A percentile compares a stretch with the other conserved stretches of the same genome.
Conservation (phyloP, 176 grass and related monocot genomes). For the Guadua angustifolia region DNA sequence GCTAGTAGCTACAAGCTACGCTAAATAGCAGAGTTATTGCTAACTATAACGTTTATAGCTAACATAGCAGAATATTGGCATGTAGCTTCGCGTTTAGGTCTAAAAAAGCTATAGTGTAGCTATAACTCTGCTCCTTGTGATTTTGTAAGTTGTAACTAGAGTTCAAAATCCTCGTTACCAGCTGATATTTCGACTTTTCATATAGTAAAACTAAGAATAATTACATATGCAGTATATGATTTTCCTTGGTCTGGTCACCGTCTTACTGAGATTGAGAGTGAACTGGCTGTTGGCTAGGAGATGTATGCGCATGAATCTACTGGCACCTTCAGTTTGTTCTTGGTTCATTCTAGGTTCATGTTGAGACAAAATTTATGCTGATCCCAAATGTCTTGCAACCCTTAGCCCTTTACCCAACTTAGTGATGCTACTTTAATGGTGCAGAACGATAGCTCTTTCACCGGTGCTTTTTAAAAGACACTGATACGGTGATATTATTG, state of each 20-base stretch:
- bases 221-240: not conserved
- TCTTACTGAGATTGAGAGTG: not conserved
- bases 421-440: not conserved
- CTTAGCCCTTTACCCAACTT: not conserved
- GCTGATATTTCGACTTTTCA: not conserved
- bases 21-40: too few species aligned
- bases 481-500: not conserved
- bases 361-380: not conserved
- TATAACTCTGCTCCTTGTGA: too few species aligned
- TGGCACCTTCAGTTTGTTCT: slow-evolving; percentile 12
- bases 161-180: not conserved
- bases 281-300: not conserved
- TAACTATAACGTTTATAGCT: too few species aligned
- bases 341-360: not conserved
- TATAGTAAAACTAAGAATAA: not conserved
- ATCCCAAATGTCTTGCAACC: not conserved
- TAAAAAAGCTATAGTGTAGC: too few species aligned
- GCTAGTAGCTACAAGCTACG: too few species aligned
- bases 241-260: not conserved
- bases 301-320: not conserved
- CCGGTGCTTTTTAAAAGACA: not conserved
- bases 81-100: too few species aligned
- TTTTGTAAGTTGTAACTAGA: not conserved
- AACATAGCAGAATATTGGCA: too few species aligned
- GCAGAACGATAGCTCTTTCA: not conserved